These are phyloP conservation scores for Cladophialophora psammophila DNA, from an alignment of 2,329 filamentous ascomycete species.

Conservation along the genomic window DNA sequence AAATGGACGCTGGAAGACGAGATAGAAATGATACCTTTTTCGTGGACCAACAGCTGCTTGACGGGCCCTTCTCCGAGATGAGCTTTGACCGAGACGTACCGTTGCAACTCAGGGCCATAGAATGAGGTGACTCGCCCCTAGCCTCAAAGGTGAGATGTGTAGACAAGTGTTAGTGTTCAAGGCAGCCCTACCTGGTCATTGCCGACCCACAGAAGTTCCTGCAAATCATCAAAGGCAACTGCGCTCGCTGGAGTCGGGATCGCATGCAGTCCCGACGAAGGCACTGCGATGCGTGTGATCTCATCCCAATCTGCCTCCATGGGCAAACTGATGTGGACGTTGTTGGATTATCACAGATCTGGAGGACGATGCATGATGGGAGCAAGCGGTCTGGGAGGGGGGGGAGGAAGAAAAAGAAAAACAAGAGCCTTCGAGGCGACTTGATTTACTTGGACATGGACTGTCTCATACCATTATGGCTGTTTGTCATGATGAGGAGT, in stretches of 20 bases:
- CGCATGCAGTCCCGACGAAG: constrained; percentile 74
- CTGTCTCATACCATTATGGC: neutral
- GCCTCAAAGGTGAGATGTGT: constrained; percentile 16
- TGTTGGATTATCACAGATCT: constrained; percentile 19
- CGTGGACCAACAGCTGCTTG: constrained; percentile 87
- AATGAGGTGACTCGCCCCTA: constrained; percentile 91
- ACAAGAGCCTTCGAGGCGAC: neutral
- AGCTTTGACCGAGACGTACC: constrained; percentile 88
- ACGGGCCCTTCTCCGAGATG: constrained; percentile 80
- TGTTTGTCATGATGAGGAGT: neutral
- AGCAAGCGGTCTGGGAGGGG: neutral
- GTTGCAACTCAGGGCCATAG: constrained; percentile 81
- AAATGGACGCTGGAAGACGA: constrained; percentile 86
- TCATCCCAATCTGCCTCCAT: constrained; percentile 63
- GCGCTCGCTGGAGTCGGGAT: constrained; percentile 76
- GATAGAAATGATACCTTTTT: constrained; percentile 87
- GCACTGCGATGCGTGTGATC: constrained; percentile 82
- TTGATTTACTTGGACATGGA: neutral
- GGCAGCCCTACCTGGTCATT: constrained; percentile 78
- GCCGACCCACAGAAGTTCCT: constrained; percentile 92
- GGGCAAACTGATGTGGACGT: constrained; percentile 21
- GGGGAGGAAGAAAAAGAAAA: too few species aligned
- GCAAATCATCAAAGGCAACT: constrained; percentile 84
- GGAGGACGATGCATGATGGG: constrained; percentile 30
- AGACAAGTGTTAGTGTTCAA: neutral